These are phyloP conservation scores for Tausonia pullulans DNA, from an alignment of 1,284 basidiomycete species.

Conservation along the genomic window DNA sequence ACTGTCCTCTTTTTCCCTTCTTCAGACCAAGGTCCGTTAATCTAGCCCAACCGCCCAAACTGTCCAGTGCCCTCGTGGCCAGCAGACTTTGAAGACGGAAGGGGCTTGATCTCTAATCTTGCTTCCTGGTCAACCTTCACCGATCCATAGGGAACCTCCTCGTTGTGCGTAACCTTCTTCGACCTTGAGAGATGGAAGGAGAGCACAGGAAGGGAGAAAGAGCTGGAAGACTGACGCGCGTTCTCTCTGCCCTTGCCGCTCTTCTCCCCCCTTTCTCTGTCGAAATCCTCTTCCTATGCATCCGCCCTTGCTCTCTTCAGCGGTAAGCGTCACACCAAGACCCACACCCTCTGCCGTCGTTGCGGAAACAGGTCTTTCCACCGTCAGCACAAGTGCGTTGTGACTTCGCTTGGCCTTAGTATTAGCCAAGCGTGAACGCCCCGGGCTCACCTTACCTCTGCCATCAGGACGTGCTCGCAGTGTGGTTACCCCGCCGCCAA, in stretches of 20 bases:
- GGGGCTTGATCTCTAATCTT: neutral
- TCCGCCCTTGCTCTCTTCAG: slow-evolving; percentile 19
- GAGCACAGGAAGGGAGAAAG: too few relatives aligned
- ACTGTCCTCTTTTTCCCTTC: neutral
- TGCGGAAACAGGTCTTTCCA: slow-evolving; percentile 90
- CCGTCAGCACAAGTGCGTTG: slow-evolving; percentile 82
- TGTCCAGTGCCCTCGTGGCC: neutral
- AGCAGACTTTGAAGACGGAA: neutral
- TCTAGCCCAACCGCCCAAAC: neutral
- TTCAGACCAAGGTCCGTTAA: too few relatives aligned
- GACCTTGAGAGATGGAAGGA: neutral
- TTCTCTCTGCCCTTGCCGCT: neutral
- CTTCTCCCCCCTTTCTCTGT: slow-evolving; percentile 12
- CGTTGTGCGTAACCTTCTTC: slow-evolving; percentile 51
- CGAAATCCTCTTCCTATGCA: neutral
- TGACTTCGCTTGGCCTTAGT: neutral
- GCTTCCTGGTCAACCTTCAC: slow-evolving; percentile 20
- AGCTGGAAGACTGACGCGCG: too few relatives aligned
- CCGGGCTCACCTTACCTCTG: neutral
- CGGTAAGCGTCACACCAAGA: slow-evolving; percentile 97
- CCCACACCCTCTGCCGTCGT: slow-evolving; percentile 92
- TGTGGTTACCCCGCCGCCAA: slow-evolving; percentile 44
- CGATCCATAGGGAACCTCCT: slow-evolving; percentile 62
- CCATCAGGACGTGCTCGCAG: slow-evolving; percentile 65
- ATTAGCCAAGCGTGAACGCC: neutral